These are phyloP conservation scores for Vaccinium myrtillus DNA, from an alignment of 148 eudicot species.

Conservation along the genomic window DNA sequence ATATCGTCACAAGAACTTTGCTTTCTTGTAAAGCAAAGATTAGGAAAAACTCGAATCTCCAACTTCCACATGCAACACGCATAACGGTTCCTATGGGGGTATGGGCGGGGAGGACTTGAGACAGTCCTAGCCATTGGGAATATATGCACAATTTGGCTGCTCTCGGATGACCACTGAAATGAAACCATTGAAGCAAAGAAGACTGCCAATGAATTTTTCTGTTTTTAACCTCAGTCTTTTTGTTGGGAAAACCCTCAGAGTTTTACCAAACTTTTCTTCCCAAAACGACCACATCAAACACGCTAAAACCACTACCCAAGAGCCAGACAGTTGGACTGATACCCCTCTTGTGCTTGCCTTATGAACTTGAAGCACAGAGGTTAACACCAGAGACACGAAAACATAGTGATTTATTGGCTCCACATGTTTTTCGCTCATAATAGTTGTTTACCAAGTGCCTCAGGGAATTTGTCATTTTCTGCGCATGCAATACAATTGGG, in stretches of 20 bases:
- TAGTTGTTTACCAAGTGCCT: not conserved
- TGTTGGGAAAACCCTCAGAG: not conserved
- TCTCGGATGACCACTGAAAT: not conserved
- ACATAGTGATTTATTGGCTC: not conserved
- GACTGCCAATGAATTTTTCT: not conserved
- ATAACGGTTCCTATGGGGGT: not conserved
- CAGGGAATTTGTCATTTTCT: not conserved
- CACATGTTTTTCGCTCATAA: not conserved
- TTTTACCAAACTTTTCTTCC: not conserved
- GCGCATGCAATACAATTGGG: not conserved
- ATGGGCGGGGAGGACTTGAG: not conserved
- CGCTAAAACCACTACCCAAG: not conserved
- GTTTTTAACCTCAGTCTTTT: not conserved
- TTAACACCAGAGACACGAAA: not conserved
- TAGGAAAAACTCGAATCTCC: not conserved
- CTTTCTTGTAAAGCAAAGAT: not conserved
- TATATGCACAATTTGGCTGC: not conserved
- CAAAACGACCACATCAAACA: not conserved
- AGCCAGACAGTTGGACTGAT: not conserved
- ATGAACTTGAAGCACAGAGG: not conserved
- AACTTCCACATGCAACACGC: not conserved
- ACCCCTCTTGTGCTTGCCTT: not conserved
- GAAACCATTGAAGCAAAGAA: conserved; percentile 3
- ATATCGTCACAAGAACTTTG: not conserved
- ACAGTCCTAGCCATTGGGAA: not conserved